phyloP scores from a whole-genome alignment of 768 basidiomycete genomes.

The Leucosporidium scottii region DNA sequence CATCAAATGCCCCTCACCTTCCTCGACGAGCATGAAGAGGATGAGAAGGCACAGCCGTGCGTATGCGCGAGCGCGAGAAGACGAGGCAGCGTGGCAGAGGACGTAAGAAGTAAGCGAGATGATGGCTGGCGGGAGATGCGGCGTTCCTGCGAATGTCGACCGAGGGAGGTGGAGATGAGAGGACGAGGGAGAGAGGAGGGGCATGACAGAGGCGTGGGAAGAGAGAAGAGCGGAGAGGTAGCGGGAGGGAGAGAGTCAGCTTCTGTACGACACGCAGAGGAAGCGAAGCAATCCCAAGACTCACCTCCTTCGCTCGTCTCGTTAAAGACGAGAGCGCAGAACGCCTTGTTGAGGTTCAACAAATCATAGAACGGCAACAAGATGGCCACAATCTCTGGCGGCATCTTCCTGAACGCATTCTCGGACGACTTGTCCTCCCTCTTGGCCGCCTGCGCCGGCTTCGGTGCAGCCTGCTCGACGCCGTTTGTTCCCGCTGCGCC shows the following conservation, averaged over 20 bases:
- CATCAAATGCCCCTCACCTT: conserved; percentile 21
- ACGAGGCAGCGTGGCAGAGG: conserved; percentile 24
- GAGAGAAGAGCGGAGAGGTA: neutral
- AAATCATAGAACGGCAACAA: conserved; percentile 34
- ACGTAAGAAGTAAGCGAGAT: conserved; percentile 34
- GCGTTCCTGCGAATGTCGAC: neutral
- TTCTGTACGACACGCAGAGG: no score
- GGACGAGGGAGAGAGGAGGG: neutral
- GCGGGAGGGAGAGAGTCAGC: neutral
- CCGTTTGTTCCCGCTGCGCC: no score
- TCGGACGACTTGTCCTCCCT: neutral
- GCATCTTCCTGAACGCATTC: conserved; percentile 18
- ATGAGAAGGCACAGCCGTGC: conserved; percentile 16
- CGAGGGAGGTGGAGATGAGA: neutral
- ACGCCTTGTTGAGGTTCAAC: conserved; percentile 34
- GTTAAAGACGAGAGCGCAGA: conserved; percentile 16
- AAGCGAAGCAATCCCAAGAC: neutral
- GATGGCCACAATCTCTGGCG: conserved; percentile 17
- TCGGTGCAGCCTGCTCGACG: no score
- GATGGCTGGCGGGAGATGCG: conserved; percentile 7
- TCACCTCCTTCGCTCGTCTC: neutral
- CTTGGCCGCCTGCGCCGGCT: neutral
- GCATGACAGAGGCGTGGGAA: neutral
- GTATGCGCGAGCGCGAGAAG: conserved; percentile 13
- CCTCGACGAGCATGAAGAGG: conserved; percentile 29